These are phyloP conservation scores for Colletotrichum sp. DNA, from an alignment of 2,329 filamentous ascomycete genomes.

Conservation along the genomic window DNA sequence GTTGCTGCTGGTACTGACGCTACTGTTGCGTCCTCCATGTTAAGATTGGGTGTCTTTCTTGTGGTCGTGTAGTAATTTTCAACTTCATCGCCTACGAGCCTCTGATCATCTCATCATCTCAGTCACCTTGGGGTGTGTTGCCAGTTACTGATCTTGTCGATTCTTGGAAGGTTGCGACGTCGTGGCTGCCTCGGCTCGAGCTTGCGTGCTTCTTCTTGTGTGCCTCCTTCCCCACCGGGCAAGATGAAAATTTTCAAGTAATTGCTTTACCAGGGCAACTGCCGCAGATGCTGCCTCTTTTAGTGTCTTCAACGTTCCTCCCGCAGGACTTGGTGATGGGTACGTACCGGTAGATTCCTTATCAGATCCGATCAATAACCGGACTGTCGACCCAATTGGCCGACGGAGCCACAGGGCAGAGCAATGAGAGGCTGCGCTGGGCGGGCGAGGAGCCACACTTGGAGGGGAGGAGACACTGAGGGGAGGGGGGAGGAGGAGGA, in stretches of 20 bases:
- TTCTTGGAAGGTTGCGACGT: background rate
- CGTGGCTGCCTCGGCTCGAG: background rate
- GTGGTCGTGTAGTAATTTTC: background rate
- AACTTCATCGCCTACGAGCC: background rate
- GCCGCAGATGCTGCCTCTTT: conserved; percentile 1
- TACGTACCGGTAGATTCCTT: conserved; percentile 8
- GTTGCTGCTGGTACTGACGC: background rate
- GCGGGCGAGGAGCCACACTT: background rate
- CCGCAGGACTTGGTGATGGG: conserved; percentile 3
- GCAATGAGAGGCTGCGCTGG: background rate
- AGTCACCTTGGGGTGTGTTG: background rate
- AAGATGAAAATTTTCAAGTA: background rate
- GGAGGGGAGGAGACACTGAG: background rate
- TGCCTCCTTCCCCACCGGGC: background rate
- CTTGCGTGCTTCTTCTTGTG: background rate
- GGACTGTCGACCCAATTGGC: conserved; percentile 6
- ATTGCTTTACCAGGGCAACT: conserved; percentile 1
- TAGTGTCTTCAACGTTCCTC: background rate
- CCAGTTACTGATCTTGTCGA: background rate
- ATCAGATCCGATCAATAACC: conserved; percentile 21
- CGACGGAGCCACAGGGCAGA: background rate
- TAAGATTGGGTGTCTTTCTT: accelerated
- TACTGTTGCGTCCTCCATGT: background rate
- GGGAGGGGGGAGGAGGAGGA: background rate
- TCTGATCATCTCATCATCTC: too few relatives aligned